Conservation (phyloP, 768 basidiomycete species). For the Chiua virens region DNA sequence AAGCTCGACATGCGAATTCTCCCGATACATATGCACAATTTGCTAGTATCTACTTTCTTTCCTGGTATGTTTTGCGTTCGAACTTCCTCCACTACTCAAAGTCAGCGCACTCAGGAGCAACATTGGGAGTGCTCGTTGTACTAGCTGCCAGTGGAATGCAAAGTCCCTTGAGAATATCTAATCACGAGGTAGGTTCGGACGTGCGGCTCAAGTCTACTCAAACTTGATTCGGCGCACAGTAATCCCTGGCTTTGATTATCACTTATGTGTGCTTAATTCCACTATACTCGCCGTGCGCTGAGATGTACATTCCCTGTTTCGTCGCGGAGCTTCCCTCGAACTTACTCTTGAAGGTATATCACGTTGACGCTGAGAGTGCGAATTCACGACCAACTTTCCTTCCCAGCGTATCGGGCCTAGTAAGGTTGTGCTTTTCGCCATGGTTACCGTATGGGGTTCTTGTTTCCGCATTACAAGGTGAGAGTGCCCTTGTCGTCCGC, state of each 20-base stretch:
- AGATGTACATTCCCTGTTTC: conserved; percentile 46
- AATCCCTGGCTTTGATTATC: conserved; percentile 33
- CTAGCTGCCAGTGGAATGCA: conserved; percentile 66
- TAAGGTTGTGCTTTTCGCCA: conserved; percentile 55
- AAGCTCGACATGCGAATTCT: conserved; percentile 51
- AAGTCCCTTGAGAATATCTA: conserved; percentile 39
- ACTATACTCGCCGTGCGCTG: neutral
- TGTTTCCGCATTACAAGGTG: conserved; percentile 61
- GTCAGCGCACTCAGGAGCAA: conserved; percentile 31
- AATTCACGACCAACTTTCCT: neutral
- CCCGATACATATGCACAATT: conserved; percentile 51
- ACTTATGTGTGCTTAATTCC: conserved; percentile 16
- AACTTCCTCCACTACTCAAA: neutral
- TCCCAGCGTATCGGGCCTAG: conserved; percentile 48
- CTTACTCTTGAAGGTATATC: conserved; percentile 47
- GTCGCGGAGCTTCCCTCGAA: conserved; percentile 62
- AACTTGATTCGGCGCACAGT: conserved; percentile 23
- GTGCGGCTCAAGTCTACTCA: neutral
- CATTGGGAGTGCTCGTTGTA: conserved; percentile 58
- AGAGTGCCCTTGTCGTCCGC: no score
- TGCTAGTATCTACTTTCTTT: conserved; percentile 55
- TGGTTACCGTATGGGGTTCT: conserved; percentile 69
- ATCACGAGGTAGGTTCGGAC: conserved; percentile 20
- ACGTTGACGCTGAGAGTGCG: neutral
- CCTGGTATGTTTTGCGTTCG: conserved; percentile 38